Base-by-base conservation (phyloP, 1,139 yeast genomes). In the Protomyces lactucae-debilis region DNA sequence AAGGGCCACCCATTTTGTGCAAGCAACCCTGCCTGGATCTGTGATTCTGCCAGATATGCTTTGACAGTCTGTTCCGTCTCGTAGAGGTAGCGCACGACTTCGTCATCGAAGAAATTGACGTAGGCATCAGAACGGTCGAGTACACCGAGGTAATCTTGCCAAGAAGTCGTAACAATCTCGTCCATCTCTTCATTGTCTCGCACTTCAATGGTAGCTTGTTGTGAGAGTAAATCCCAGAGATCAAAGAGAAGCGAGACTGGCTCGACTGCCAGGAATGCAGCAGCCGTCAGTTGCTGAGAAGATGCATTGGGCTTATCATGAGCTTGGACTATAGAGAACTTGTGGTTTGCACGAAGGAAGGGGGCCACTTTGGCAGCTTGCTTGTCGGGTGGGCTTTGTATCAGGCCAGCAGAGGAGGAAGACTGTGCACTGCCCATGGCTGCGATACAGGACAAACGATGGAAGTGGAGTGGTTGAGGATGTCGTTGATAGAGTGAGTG, bases 61-160 rank as follows among this genome's bases (percentile, higher is more conserved):
- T 36, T 52, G 23, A 32, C 43, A 39, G 52, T 39, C 18, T 36
- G 12, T 4, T 40, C 40, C 32, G 18, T 18, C n/a, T 39, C 32
- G 53, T 59, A 59, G 36, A 39, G 32, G 16, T 39, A 39, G 10
- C 57, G 43, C 32, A 59, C 63, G 35, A 59, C 53, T 32, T 59
- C 63, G 36, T 59, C 63, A 45, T 59, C 63, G 35, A 59, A 59
- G 57, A 46, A 59, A 10, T 59, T 51, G 35, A 59, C 63, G 21
- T 52, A 59, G 18, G 55, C 55, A 21, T 39, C 37, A 8, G 52
- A 55, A 9, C 21, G 57, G 36, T 14, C 16, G 10, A 23, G 43
- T 2, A 55, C 52, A 18, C 48, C 45, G 37, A 59, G 25, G 51
- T 28, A 59, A 23, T 59, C 63, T 21, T 43, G 21, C 48, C 48